phyloP scores from a whole-genome alignment of 129 eudicot genomes.

The Erigeron canadensis region DNA sequence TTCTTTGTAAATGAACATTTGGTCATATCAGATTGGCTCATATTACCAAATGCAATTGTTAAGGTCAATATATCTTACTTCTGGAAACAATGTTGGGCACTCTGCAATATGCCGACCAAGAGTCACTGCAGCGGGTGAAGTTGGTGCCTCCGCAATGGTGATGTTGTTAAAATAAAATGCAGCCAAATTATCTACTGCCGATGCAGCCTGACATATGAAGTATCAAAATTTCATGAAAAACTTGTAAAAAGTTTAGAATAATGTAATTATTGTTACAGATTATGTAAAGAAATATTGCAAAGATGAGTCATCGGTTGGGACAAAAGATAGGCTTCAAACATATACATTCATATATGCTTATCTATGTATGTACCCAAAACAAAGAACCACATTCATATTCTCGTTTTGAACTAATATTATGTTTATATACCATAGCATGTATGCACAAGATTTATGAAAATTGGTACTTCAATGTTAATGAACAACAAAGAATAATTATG shows the following conservation, averaged over 20 bases:
- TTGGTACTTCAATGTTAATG: background rate
- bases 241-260: background rate
- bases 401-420: background rate
- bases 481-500: background rate
- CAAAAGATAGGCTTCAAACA: background rate
- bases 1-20: background rate
- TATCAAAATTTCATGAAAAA: constrained; percentile 7
- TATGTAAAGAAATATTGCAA: background rate
- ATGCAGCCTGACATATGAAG: constrained; percentile 64
- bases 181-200: constrained; percentile 87
- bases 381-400: background rate
- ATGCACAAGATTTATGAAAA: background rate
- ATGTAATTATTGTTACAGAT: background rate
- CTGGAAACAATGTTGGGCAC: constrained; percentile 72
- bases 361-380: background rate
- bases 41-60: background rate
- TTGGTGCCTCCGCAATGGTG: constrained; percentile 80
- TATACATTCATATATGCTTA: background rate
- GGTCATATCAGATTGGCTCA: constrained; percentile 3
- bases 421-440: no score
- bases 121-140: constrained; percentile 72
- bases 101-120: constrained; percentile 82
- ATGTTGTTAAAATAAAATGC: constrained; percentile 85
- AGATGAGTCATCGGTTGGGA: background rate
- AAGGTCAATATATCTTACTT: constrained; percentile 50